phyloP scores from a whole-genome alignment of 108 stramenopile species.

The Schizochytrium sp. region DNA sequence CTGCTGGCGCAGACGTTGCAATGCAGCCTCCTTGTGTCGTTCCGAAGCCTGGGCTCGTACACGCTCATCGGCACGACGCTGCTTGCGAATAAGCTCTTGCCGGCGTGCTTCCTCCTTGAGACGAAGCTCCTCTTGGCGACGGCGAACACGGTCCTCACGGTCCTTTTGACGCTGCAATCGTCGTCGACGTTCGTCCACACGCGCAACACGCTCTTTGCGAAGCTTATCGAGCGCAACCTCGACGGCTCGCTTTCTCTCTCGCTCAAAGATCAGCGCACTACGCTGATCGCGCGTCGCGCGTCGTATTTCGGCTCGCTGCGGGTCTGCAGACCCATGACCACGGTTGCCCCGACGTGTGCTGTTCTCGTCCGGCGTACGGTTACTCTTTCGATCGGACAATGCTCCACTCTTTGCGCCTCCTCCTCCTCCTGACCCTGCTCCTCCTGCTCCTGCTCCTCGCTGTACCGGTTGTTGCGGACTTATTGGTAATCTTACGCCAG shows the following conservation, averaged over 20 bases:
- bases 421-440: too few relatives aligned
- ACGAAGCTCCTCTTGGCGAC: background rate
- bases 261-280: slow-evolving; percentile 29
- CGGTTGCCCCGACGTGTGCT: too few relatives aligned
- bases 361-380: background rate
- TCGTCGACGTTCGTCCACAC: background rate
- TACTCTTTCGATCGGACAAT: too few relatives aligned
- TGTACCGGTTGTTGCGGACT: too few relatives aligned
- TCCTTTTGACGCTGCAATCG: background rate
- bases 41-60: background rate
- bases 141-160: background rate
- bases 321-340: background rate
- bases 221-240: slow-evolving; percentile 38
- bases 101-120: background rate
- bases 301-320: background rate
- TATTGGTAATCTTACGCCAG: background rate
- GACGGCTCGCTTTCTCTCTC: slow-evolving; percentile 27
- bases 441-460: too few relatives aligned
- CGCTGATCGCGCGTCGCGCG: slow-evolving; percentile 26
- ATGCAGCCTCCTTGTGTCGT: background rate
- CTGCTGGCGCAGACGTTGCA: background rate
- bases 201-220: slow-evolving; percentile 17
- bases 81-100: background rate
- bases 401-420: too few relatives aligned
- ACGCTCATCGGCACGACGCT: background rate